Base-by-base conservation (phyloP, 2,329 filamentous ascomycete genomes). In the Xylaria sp. region DNA sequence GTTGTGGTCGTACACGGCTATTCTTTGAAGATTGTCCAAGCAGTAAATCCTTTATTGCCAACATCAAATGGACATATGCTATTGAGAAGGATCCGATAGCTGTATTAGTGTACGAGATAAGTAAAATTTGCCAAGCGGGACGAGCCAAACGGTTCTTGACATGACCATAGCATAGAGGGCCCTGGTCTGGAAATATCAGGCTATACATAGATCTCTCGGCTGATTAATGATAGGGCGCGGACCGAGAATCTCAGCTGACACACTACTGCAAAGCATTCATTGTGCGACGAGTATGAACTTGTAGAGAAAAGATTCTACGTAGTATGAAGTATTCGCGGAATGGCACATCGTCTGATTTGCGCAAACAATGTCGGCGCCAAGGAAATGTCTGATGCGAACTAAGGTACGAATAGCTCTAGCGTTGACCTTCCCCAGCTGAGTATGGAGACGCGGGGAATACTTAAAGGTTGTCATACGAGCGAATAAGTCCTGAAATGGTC, bases 361-460 rank as follows among this genome's bases (percentile, higher is more conserved):
- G 25, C 36, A 39, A 65, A 10, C 55, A 36, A 43, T 34, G 63
- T 30, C 18, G 25, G 32, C 20, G 57, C 57, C 63, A 66, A 43
- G 48, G 23, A 25, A 62, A 15, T 20, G 18, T 20, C 45, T 32
- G 23, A 63, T 57, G 45, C 59, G 52, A 58, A 58, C 52, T 45
- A 62, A 41, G 20, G 36, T 41, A 39, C 18, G 39, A 18, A 18
- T n/a, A 53, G 48, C 43, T 23, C 23, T 65, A 63, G 59, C 20
- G 64, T 45, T 52, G 15, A 36, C n/a, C 32, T 18, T 60, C 63
- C 25, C 36, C 20, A 55, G 60, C 60, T 55, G 53, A n/a, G n/a
- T 39, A 53, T 39, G 48, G 48, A 41, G 60, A 64, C 46, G 60
- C 60, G 65, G 65, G 60, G 65, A 60, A 63, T 32, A n/a, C n/a